phyloP scores from a whole-genome alignment of 352 stramenopile species.

The Phytopythium vexans region DNA sequence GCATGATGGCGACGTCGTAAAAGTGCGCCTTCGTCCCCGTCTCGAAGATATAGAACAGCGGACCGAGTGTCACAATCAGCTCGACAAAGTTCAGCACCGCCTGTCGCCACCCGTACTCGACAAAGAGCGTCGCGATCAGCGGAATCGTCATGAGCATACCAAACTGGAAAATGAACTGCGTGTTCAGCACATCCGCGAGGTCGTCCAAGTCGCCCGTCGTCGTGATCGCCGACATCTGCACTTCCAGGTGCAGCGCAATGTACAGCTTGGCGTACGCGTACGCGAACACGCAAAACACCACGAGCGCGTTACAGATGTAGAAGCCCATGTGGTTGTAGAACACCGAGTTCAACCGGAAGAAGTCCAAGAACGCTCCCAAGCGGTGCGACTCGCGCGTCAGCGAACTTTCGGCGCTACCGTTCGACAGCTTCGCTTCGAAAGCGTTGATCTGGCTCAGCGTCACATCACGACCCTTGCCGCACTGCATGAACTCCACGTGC shows the following conservation, averaged over 20 bases:
- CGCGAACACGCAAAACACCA: slow-evolving; percentile 77
- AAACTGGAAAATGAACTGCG: slow-evolving; percentile 88
- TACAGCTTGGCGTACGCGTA: slow-evolving; percentile 87
- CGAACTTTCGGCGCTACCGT: slow-evolving; percentile 77
- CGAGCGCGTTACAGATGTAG: slow-evolving; percentile 84
- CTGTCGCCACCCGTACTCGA: slow-evolving; percentile 84
- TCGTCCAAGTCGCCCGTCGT: slow-evolving; percentile 74
- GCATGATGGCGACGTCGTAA: slow-evolving; percentile 85
- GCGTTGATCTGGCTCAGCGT: slow-evolving; percentile 85
- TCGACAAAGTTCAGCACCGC: slow-evolving; percentile 80
- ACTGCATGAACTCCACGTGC: slow-evolving; percentile 88
- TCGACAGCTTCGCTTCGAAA: slow-evolving; percentile 86
- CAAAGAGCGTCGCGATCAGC: slow-evolving; percentile 76
- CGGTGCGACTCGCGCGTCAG: slow-evolving; percentile 77
- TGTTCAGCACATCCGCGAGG: slow-evolving; percentile 76
- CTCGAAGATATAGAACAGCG: slow-evolving; percentile 87
- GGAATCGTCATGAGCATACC: slow-evolving; percentile 88
- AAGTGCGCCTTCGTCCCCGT: slow-evolving; percentile 85
- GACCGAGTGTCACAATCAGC: slow-evolving; percentile 75
- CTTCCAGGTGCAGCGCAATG: slow-evolving; percentile 72
- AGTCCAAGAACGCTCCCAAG: slow-evolving; percentile 84
- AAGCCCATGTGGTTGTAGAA: slow-evolving; percentile 90
- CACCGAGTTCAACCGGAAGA: slow-evolving; percentile 88
- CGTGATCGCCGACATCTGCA: slow-evolving; percentile 71
- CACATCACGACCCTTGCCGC: slow-evolving; percentile 85